phyloP scores from a whole-genome alignment of 1,139 yeast genomes.

The Scheffersomyces lignicola region DNA sequence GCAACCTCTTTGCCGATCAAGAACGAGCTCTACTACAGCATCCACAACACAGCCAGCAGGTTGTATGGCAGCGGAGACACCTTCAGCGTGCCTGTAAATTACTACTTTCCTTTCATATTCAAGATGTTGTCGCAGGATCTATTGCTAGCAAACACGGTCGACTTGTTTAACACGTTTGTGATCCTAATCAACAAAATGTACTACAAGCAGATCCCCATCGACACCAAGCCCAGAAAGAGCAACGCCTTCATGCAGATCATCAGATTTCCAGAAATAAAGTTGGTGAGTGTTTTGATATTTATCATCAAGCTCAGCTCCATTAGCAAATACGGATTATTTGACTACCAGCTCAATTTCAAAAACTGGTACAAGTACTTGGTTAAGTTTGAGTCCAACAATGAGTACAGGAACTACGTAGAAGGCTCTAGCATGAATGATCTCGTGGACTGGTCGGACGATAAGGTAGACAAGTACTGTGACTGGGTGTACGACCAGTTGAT shows the following conservation, averaged over 20 bases:
- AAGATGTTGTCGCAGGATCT: slow-evolving; percentile 25
- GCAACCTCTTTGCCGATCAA: slow-evolving; percentile 29
- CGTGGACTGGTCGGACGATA: slow-evolving; percentile 38
- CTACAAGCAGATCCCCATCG: background rate
- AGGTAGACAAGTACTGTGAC: slow-evolving; percentile 39
- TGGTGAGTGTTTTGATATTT: slow-evolving; percentile 13
- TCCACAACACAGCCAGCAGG: slow-evolving; percentile 13
- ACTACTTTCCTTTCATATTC: slow-evolving; percentile 37
- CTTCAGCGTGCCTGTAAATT: slow-evolving; percentile 18
- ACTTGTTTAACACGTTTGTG: slow-evolving; percentile 22
- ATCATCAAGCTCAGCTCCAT: slow-evolving; percentile 26
- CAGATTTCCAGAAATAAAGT: slow-evolving; percentile 2
- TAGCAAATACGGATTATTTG: slow-evolving; percentile 11
- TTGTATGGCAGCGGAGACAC: slow-evolving; percentile 9
- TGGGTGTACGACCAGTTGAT: slow-evolving; percentile 40
- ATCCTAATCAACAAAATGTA: slow-evolving; percentile 14
- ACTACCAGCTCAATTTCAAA: slow-evolving; percentile 14
- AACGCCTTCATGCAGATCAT: background rate
- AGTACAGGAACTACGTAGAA: slow-evolving; percentile 17
- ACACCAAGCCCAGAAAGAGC: slow-evolving; percentile 5
- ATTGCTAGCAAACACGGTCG: slow-evolving; percentile 33
- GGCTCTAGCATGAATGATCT: slow-evolving; percentile 25
- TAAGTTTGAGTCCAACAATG: slow-evolving; percentile 20
- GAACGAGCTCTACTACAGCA: slow-evolving; percentile 25
- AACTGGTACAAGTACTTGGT: slow-evolving; percentile 25